Conservation (phyloP, 2,329 filamentous ascomycete genomes). For the Penicillium sp. region DNA sequence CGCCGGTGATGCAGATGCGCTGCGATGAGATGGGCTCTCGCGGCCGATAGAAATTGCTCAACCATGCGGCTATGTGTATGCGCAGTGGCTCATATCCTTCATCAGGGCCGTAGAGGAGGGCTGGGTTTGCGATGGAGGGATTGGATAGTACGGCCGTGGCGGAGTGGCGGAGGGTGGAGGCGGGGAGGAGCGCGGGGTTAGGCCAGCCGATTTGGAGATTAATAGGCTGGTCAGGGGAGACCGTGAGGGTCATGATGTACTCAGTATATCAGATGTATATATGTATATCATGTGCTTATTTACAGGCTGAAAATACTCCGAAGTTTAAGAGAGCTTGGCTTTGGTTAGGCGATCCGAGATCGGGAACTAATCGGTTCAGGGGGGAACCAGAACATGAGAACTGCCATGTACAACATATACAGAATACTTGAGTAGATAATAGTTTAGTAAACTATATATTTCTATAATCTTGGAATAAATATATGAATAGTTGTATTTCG, state of each 20-base stretch:
- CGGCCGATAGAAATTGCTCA: constrained; percentile 61
- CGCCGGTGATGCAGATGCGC: constrained; percentile 77
- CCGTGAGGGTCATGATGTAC: constrained; percentile 9
- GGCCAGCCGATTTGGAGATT: constrained; percentile 50
- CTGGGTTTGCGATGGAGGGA: constrained; percentile 57
- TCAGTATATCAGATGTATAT: background rate
- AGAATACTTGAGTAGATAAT: too few species aligned
- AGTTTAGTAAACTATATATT: too few species aligned
- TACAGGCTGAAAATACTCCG: background rate
- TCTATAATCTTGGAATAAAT: too few species aligned
- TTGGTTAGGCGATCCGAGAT: constrained; percentile 11
- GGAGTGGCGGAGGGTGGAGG: constrained; percentile 59
- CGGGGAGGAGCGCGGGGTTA: constrained; percentile 62
- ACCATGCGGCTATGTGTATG: constrained; percentile 66
- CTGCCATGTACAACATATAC: background rate
- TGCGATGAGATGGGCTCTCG: constrained; percentile 47
- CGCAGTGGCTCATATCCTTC: constrained; percentile 70
- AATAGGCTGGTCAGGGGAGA: constrained; percentile 26
- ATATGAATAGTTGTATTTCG: background rate
- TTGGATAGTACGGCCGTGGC: constrained; percentile 61
- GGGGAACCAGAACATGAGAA: background rate
- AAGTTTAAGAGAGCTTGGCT: background rate
- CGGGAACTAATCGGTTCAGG: background rate
- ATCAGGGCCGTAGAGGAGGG: constrained; percentile 78
- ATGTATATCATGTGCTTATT: background rate